Base-by-base conservation (phyloP, 164 flowering plant species). In the Amborella trichopoda region DNA sequence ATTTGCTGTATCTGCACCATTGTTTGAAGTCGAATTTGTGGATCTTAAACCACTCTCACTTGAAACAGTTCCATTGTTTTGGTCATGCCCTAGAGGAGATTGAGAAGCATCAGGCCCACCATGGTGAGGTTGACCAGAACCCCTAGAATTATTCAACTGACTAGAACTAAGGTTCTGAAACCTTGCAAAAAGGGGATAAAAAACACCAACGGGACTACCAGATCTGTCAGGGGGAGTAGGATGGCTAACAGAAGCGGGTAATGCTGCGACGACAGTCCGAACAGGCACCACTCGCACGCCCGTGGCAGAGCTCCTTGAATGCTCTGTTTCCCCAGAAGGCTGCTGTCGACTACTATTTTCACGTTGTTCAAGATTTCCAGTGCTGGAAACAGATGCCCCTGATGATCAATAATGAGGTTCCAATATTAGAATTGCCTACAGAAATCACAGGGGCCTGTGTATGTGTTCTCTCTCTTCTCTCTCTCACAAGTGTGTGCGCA, bases 101-200 rank as follows among this genome's bases (percentile, higher is more conserved):
- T n/a, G n/a, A n/a, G n/a, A n/a, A n/a, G n/a, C n/a, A n/a, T n/a
- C n/a, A n/a, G n/a, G n/a, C n/a, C n/a, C n/a, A n/a, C n/a, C n/a
- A n/a, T n/a, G n/a, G n/a, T n/a, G n/a, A n/a, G n/a, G n/a, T n/a
- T n/a, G n/a, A n/a, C n/a, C n/a, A n/a, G n/a, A n/a, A n/a, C n/a
- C n/a, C n/a, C 65, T 72, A 39, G 48, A 38, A 53, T 44, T 54
- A 49, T 41, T 70, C 28, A 48, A 41, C 50, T 51, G 54, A 34
- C 67, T 74, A 49, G 80, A 47, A 56, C 64, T 49, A 21, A 63
- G 54, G 56, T 63, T 72, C 48, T 75, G 83, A 43, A 80, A 61
- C 60, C 94, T 77, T 43, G 79, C 79, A 49, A 89, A 59, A 52
- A 81, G 67, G 5, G 93, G 97, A 60, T 67, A 73, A 38, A 73